Evolutionary conservation across 805 yeast genomes (phyloP), one percentile per base, ranked within the genome.

Genomic region (Diddensiella santjacobensis): DNA sequence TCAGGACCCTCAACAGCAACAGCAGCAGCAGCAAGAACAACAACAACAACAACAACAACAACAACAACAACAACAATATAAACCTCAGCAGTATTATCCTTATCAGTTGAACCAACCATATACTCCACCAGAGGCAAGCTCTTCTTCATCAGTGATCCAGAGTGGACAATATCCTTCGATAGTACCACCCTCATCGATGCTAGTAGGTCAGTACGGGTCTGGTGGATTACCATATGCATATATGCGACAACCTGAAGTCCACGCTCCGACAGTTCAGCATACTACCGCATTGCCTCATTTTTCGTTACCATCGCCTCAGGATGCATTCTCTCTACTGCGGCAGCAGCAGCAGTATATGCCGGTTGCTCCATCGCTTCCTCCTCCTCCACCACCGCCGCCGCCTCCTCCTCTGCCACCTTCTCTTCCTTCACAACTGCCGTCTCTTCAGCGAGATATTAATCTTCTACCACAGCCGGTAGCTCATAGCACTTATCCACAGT

Each of bases 1-100:
- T 22, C 48, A 43, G n/a, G 40, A 40, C 19, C 51, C 38, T 10
- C 50, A 48, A 18, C 39, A 43, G 23, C 40, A 30, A 11, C 35
- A 22, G 10, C 40, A 17, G 24, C 44, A 39, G 19, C 44, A 47
- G 13, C 46, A 37, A 17, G 43, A 35, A 13, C 39, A 35, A 22
- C 40, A 22, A 3, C 10, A 8, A 8, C 18, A 30, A 6, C n/a
- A n/a, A n/a, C 13, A 17, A 11, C 11, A 17, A 6, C 10, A 5
- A 6, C 39, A 24, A 22, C 39, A 24, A 15, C 39, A 26, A 11
- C 37, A 29, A 26, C 31, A 26, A 13, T 26, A 26, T 13, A 26
- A 13, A 13, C 31, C 31, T 26, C 31, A 26, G 31, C 20, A 17
- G 17, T 24, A 30, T 33, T 31, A 13, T 18, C 46, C 15, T 13